Percentiles rank a stretch among this genome's conserved stretches.
Evolutionary conservation across 129 eudicot genomes (phyloP).

Genomic region (Tanacetum coccineum): DNA sequence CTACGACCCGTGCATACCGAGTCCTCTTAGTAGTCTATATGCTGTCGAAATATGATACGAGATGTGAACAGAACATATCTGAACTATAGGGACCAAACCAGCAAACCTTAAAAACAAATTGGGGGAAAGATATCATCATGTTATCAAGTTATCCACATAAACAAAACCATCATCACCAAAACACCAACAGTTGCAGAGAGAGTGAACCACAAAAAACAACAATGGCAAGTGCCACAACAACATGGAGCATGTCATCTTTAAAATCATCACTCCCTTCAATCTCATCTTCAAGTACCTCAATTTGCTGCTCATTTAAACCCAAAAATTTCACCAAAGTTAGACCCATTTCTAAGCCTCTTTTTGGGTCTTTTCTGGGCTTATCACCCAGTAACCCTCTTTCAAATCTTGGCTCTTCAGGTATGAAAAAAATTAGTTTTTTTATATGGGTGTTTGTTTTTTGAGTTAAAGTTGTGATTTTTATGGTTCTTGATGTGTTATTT

Average conservation of each 20-base stretch:
- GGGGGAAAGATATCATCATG: conserved; percentile 14
- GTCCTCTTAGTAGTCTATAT: no score
- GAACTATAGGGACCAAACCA: conserved; percentile 4
- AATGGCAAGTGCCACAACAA: conserved; percentile 57
- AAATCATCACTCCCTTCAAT: conserved; percentile 56
- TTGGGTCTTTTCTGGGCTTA: conserved; percentile 59
- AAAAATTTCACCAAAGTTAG: conserved; percentile 30
- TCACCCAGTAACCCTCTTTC: conserved; percentile 53
- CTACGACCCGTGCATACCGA: no score
- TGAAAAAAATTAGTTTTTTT: neutral
- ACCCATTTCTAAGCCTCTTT: conserved; percentile 34
- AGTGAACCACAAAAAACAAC: conserved; percentile 8
- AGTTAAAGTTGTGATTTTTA: neutral
- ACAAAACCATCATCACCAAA: conserved; percentile 34
- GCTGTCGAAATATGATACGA: no score
- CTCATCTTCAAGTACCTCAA: conserved; percentile 20
- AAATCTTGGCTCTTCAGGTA: conserved; percentile 56
- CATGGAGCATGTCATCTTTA: conserved; percentile 74
- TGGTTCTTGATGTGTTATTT: neutral
- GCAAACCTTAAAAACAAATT: neutral
- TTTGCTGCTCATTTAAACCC: conserved; percentile 36
- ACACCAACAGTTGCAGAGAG: conserved; percentile 26
- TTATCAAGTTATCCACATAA: conserved; percentile 25
- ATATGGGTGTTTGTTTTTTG: neutral
- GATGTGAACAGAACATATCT: neutral